Percentiles rank a stretch among this genome's conserved stretches.
These are phyloP conservation scores for Mycena galericulata DNA, from an alignment of 768 basidiomycete genomes.

Conservation along the genomic window DNA sequence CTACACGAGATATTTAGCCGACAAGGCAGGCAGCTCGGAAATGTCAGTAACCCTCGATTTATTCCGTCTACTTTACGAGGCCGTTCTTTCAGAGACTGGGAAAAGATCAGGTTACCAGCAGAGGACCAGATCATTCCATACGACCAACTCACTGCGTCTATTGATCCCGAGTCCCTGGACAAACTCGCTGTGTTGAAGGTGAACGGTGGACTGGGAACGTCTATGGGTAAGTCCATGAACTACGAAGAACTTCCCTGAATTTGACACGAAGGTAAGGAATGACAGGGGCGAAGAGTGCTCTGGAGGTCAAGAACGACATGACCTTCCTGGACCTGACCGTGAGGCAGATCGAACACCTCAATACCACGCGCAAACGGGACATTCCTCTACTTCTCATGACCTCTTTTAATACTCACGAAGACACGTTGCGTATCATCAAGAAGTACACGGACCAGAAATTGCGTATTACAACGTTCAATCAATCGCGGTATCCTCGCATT, in stretches of 20 bases:
- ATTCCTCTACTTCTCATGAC: conserved; percentile 98
- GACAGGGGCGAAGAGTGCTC: conserved; percentile 90
- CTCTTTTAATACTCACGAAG: conserved; percentile 97
- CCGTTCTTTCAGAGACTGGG: conserved; percentile 85
- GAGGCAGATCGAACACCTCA: conserved; percentile 95
- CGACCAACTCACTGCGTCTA: conserved; percentile 68
- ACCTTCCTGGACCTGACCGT: conserved; percentile 96
- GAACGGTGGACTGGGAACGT: conserved; percentile 93
- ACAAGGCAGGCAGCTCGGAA: conserved; percentile 74
- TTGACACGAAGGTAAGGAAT: conserved; percentile 61
- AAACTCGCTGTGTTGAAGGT: conserved; percentile 96
- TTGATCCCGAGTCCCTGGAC: conserved; percentile 75
- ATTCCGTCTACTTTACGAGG: conserved; percentile 76
- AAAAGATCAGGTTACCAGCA: conserved; percentile 87
- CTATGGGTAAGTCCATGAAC: conserved; percentile 71
- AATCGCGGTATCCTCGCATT: conserved; percentile 94
- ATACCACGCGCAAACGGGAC: conserved; percentile 83
- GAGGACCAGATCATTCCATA: conserved; percentile 89
- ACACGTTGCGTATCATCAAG: conserved; percentile 95
- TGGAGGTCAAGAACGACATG: conserved; percentile 97
- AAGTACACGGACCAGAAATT: conserved; percentile 96
- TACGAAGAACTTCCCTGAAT: neutral
- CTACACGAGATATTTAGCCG: conserved; percentile 82
- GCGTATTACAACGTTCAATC: conserved; percentile 92
- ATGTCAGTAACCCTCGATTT: conserved; percentile 62